These are phyloP conservation scores for Corynespora cassiicola DNA, from an alignment of 2,329 filamentous ascomycete genomes.

Conservation along the genomic window DNA sequence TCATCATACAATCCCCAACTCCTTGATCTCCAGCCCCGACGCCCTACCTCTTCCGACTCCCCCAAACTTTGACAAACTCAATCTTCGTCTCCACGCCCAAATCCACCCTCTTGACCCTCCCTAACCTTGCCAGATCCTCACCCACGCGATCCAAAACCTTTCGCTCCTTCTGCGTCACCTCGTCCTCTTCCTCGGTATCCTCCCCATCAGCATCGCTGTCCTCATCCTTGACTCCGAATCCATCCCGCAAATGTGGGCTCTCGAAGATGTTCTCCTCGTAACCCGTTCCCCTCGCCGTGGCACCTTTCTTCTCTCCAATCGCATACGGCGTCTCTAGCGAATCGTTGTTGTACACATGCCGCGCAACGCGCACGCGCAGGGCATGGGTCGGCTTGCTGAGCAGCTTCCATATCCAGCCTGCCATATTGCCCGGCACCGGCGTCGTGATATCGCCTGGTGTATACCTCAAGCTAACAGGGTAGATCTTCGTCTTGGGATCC, in stretches of 20 bases:
- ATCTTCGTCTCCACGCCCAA: constrained; percentile 83
- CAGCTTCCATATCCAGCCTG: constrained; percentile 82
- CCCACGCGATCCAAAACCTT: constrained; percentile 78
- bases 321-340: constrained; percentile 22
- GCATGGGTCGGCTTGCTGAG: constrained; percentile 85
- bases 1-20: no score
- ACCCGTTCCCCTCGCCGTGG: constrained; percentile 25
- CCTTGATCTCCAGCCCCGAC: neutral
- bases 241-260: constrained; percentile 29
- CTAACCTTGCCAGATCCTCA: constrained; percentile 85
- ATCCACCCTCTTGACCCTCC: constrained; percentile 86
- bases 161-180: constrained; percentile 64
- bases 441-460: constrained; percentile 89
- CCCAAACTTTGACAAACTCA: constrained; percentile 79
- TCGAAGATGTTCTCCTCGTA: constrained; percentile 44
- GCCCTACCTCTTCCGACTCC: constrained; percentile 44
- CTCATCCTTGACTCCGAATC: constrained; percentile 12
- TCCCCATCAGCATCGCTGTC: constrained; percentile 15
- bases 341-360: constrained; percentile 62
- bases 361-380: constrained; percentile 89
- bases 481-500: constrained; percentile 75
- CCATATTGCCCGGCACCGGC: constrained; percentile 77
- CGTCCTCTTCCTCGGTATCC: constrained; percentile 28
- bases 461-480: constrained; percentile 89
- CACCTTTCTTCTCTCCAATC: constrained; percentile 17